A percentile compares a stretch with the other conserved stretches of the same genome.
These are phyloP conservation scores for Cutaneotrichosporon arboriforme DNA, from an alignment of 1,284 basidiomycete genomes.

Conservation along the genomic window DNA sequence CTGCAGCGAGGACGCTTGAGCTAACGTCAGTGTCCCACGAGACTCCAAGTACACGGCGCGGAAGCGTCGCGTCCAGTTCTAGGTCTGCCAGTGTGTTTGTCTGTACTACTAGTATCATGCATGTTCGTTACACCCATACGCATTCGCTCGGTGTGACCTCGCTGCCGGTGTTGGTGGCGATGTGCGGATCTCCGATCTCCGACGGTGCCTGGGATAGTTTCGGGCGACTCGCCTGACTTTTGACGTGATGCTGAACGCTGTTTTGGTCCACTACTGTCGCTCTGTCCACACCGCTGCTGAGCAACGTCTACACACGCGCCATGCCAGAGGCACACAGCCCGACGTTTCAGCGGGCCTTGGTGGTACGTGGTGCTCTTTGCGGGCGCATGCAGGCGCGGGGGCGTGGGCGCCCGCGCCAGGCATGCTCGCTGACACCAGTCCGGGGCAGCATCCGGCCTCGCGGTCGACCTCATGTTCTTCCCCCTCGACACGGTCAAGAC, in stretches of 20 bases:
- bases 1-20: neutral
- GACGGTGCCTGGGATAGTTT: constrained; percentile 1
- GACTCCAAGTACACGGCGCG: constrained; percentile 50
- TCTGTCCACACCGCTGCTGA: neutral
- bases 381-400: too few relatives aligned
- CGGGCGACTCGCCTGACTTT: neutral
- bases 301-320: too few relatives aligned
- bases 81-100: constrained; percentile 4
- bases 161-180: too few relatives aligned
- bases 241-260: too few relatives aligned
- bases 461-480: constrained; percentile 92
- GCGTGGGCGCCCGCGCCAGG: neutral
- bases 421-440: constrained; percentile 53
- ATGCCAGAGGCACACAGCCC: constrained; percentile 16
- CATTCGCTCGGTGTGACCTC: too few relatives aligned
- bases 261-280: neutral
- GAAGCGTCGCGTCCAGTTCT: constrained; percentile 47
- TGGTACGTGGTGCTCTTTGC: constrained; percentile 22
- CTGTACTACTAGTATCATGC: constrained; percentile 4
- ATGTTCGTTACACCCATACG: neutral
- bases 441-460: constrained; percentile 78
- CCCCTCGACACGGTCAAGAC: constrained; percentile 97
- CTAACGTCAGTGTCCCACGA: constrained; percentile 39
- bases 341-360: constrained; percentile 34
- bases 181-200: too few relatives aligned